Evolutionary conservation across 257 asterid genomes (phyloP).

Genomic region (Mitragyna speciosa): DNA sequence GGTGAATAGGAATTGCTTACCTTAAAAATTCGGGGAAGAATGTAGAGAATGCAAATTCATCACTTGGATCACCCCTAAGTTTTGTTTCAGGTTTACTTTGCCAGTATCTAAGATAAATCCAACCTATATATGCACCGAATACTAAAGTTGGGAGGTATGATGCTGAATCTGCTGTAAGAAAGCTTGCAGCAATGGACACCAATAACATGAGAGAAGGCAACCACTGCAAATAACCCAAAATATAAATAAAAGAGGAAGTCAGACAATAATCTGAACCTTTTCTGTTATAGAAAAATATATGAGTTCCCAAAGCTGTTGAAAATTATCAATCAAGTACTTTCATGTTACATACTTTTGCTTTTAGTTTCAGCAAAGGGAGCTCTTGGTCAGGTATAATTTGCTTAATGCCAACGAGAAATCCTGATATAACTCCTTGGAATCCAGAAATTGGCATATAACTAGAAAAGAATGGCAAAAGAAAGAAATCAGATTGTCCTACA

Average conservation of each 20-base stretch:
- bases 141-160: constrained; percentile 73
- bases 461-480: constrained; percentile 16
- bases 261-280: constrained; percentile 10
- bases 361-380: constrained; percentile 63
- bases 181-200: constrained; percentile 58
- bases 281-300: not conserved
- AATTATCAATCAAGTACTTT: constrained; percentile 20
- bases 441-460: constrained; percentile 90
- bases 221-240: constrained; percentile 63
- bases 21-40: constrained; percentile 77
- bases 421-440: constrained; percentile 88
- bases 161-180: constrained; percentile 65
- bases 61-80: constrained; percentile 90
- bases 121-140: constrained; percentile 80
- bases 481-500: not conserved
- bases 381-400: constrained; percentile 91
- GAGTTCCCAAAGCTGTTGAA: not conserved
- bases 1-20: constrained; percentile 26
- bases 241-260: constrained; percentile 20
- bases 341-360: constrained; percentile 60
- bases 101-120: constrained; percentile 96
- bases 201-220: constrained; percentile 74
- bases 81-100: constrained; percentile 71
- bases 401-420: constrained; percentile 83
- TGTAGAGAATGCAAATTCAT: constrained; percentile 79